phyloP scores from a whole-genome alignment of 805 yeast genomes.

The Debaryomyces hansenii region DNA sequence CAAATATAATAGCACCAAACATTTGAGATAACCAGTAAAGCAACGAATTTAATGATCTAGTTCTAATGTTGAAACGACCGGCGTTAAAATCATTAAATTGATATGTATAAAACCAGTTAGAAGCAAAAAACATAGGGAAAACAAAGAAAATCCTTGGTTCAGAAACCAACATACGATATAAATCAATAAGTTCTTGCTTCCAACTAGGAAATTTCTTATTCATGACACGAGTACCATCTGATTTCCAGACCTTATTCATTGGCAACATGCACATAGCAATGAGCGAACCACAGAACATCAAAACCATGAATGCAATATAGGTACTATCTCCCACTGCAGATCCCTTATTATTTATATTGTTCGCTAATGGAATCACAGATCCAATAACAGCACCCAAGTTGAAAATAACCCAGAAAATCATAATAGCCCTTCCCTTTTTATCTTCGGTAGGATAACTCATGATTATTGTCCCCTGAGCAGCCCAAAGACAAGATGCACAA shows the following conservation, averaged over 20 bases:
- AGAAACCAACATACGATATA: slow-evolving; percentile 33
- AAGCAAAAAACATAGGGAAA: slow-evolving; percentile 63
- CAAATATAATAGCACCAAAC: slow-evolving; percentile 53
- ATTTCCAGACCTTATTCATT: slow-evolving; percentile 46
- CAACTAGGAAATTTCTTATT: slow-evolving; percentile 46
- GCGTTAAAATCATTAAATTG: slow-evolving; percentile 61
- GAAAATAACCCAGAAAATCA: slow-evolving; percentile 61
- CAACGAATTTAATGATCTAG: slow-evolving; percentile 60
- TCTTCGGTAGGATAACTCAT: slow-evolving; percentile 58
- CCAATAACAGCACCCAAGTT: slow-evolving; percentile 65
- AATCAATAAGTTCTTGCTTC: slow-evolving; percentile 44
- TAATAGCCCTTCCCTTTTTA: slow-evolving; percentile 52
- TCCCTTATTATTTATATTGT: slow-evolving; percentile 42
- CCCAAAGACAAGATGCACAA: slow-evolving; percentile 57
- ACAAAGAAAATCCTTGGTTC: slow-evolving; percentile 48
- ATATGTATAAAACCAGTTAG: slow-evolving; percentile 68
- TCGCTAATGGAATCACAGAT: slow-evolving; percentile 54
- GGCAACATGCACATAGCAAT: slow-evolving; percentile 51
- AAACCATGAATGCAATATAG: slow-evolving; percentile 52
- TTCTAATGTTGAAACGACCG: slow-evolving; percentile 55
- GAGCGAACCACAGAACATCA: slow-evolving; percentile 48
- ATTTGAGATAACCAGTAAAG: slow-evolving; percentile 64
- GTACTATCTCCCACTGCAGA: slow-evolving; percentile 47
- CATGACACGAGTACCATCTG: slow-evolving; percentile 51
- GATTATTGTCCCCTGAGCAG: slow-evolving; percentile 57